Percentiles rank a stretch among this genome's conserved stretches.
Evolutionary conservation across 805 yeast genomes (phyloP).

Genomic region (Hanseniaspora osmophila): DNA sequence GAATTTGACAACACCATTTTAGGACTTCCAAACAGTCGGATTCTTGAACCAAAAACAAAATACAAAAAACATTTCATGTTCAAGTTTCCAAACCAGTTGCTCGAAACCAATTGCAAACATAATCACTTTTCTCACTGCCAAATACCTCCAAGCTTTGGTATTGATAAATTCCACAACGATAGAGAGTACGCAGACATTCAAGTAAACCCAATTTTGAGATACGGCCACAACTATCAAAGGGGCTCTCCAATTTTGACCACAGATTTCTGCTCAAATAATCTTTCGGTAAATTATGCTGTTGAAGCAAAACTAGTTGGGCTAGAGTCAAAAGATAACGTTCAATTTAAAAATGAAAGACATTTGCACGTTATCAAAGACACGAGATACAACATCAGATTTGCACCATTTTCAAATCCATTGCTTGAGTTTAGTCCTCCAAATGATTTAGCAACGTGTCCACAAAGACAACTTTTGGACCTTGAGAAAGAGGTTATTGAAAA

Average conservation of each 20-base stretch:
- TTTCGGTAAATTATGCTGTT: conserved; percentile 35
- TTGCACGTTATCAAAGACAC: conserved; percentile 12
- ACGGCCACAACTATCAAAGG: conserved; percentile 33
- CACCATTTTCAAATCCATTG: conserved; percentile 16
- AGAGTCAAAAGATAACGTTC: conserved; percentile 2
- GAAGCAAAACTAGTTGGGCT: conserved; percentile 42
- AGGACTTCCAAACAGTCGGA: conserved; percentile 33
- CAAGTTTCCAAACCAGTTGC: conserved; percentile 35
- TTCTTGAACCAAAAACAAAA: conserved; percentile 31
- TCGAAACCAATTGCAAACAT: conserved; percentile 40
- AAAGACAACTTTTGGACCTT: conserved; percentile 15
- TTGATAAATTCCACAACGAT: conserved; percentile 16
- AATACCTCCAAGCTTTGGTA: conserved; percentile 30
- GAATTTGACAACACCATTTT: conserved; percentile 16
- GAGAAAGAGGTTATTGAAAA: conserved; percentile 1
- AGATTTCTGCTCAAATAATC: conserved; percentile 26
- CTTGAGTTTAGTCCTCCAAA: conserved; percentile 7
- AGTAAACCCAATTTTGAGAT: conserved; percentile 32
- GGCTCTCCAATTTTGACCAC: conserved; percentile 41
- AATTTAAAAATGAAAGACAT: neutral
- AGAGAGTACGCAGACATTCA: conserved; percentile 15
- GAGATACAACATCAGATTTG: conserved; percentile 14
- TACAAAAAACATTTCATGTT: conserved; percentile 47
- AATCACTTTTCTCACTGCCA: conserved; percentile 19
- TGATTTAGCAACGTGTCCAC: conserved; percentile 4